Evolutionary conservation across 2,329 filamentous ascomycete species (phyloP), one percentile per base, ranked within the genome.

Genomic region (Huntiella moniliformis): DNA sequence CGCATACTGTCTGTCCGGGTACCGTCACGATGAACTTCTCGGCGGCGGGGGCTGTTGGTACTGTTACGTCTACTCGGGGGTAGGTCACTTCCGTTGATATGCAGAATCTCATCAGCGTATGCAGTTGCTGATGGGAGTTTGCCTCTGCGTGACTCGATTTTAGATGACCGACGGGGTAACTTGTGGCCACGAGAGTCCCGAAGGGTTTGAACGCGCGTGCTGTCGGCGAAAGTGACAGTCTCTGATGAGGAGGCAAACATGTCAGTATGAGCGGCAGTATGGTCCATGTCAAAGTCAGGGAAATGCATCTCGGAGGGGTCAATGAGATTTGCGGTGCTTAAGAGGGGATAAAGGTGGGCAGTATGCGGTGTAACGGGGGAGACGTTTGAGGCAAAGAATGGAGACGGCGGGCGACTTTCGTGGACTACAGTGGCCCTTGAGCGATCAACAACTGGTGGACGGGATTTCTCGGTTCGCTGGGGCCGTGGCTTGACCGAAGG

Each of bases 1-100:
- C 47, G 47, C 34, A 46, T 34, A 45, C 47, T 49, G 13, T 46
- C 44, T 5, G 44, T 39, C 12, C 47, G 38, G 6, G 22, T 18
- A n/a, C 35, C 18, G 7, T 38, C 34, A 7, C 8, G 12, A 35
- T 41, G 32, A 28, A 13, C 31, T n/a, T 43, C 18, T 13, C 33
- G 18, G 34, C 5, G 11, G 10, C 33, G 33, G 5, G 31, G 11
- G 12, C 39, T 31, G 11, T 36, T 38, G 4, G 38, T 4, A 15
- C 42, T 45, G 32, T 40, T 49, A 12, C 15, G 28, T 16, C 44
- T 44, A 13, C 47, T 46, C n/a, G 43, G 43, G 8, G 44, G 47
- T 4, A 49, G 40, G 15, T 46, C 47, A 34, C 44, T 39, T 17
- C 47, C 42, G 28, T 38, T 12, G 12, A 48, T 32, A 11, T 15